These are phyloP conservation scores for Pseudomassariella vexata DNA, from an alignment of 2,329 filamentous ascomycete genomes.

Conservation along the genomic window DNA sequence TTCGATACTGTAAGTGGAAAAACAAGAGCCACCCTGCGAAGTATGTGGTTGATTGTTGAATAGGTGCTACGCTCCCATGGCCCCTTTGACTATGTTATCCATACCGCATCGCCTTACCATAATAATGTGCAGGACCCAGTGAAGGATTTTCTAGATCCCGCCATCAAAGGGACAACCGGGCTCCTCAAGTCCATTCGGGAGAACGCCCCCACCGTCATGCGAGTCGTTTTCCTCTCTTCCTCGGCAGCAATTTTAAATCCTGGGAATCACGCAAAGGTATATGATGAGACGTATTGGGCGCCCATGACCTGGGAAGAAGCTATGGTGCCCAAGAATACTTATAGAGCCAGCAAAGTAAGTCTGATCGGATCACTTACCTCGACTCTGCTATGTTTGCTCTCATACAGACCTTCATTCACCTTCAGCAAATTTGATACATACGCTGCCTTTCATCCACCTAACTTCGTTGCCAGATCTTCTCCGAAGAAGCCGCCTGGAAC, in stretches of 20 bases:
- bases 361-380: too few species aligned
- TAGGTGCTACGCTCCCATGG: not conserved
- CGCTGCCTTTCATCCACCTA: not conserved
- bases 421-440: conserved; percentile 7
- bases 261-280: conserved; percentile 27
- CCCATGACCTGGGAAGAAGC: conserved; percentile 30
- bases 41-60: not conserved
- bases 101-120: conserved; percentile 71
- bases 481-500: conserved; percentile 62
- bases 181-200: conserved; percentile 42
- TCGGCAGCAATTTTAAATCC: conserved; percentile 38
- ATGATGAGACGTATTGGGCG: conserved; percentile 34
- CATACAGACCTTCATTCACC: not conserved
- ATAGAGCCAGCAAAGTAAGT: conserved; percentile 40
- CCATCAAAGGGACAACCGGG: conserved; percentile 45
- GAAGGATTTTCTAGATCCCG: conserved; percentile 47
- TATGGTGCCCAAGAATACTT: conserved; percentile 20
- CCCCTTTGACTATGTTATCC: conserved; percentile 67
- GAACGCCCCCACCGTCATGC: conserved; percentile 48
- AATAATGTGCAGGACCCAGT: conserved; percentile 50
- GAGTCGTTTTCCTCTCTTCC: conserved; percentile 51
- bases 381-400: too few species aligned
- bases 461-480: conserved; percentile 45
- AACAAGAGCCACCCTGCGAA: too few species aligned
- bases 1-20: conserved; percentile 58